Conservation (phyloP, 192 early-diverging fungal genomes). For the Backusella parvicylindrica region DNA sequence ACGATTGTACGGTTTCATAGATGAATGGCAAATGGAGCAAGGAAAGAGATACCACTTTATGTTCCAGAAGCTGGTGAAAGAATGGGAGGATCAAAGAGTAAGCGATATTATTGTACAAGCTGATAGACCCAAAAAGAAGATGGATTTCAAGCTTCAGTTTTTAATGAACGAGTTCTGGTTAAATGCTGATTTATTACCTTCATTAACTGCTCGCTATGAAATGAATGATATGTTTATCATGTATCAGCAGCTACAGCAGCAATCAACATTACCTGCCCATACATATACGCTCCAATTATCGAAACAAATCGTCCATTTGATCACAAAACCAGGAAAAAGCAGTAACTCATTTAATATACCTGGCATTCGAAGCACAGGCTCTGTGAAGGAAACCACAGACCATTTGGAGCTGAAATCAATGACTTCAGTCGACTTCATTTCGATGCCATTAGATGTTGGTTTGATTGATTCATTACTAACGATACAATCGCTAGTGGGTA, state of each 20-base stretch:
- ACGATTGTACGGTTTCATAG: slow-evolving; percentile 68
- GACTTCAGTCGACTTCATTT: slow-evolving; percentile 51
- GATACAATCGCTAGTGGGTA: slow-evolving; percentile 67
- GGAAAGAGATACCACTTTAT: slow-evolving; percentile 62
- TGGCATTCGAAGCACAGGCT: slow-evolving; percentile 47
- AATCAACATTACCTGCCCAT: slow-evolving; percentile 24
- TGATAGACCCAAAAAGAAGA: slow-evolving; percentile 18
- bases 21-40: slow-evolving; percentile 71
- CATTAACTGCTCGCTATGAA: slow-evolving; percentile 56
- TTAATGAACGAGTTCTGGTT: slow-evolving; percentile 53
- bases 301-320: slow-evolving; percentile 54
- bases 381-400: slow-evolving; percentile 31
- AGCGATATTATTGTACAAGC: background rate
- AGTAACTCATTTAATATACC: slow-evolving; percentile 55
- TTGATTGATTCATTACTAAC: slow-evolving; percentile 80
- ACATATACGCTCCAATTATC: slow-evolving; percentile 48
- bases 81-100: slow-evolving; percentile 58
- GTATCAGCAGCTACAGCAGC: slow-evolving; percentile 41
- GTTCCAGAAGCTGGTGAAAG: slow-evolving; percentile 64
- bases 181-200: slow-evolving; percentile 62
- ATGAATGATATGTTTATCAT: slow-evolving; percentile 50
- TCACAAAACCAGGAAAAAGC: slow-evolving; percentile 21
- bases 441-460: slow-evolving; percentile 54
- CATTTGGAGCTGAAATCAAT: slow-evolving; percentile 45
- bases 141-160: slow-evolving; percentile 61